These are phyloP conservation scores for Rugonectria rugulosa DNA, from an alignment of 2,329 filamentous ascomycete genomes.

Conservation along the genomic window DNA sequence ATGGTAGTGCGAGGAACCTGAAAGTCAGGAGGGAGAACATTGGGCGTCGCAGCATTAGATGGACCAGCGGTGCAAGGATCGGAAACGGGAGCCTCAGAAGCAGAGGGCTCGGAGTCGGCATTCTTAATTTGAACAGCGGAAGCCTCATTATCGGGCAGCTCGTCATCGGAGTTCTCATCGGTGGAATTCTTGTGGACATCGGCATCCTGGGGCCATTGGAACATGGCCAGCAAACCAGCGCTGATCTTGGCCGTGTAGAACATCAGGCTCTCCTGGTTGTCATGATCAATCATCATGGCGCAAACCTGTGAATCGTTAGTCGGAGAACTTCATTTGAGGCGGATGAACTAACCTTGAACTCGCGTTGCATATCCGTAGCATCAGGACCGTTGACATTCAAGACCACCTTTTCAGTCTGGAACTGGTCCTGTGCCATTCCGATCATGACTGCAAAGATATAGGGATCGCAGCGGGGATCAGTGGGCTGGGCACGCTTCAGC, in stretches of 20 bases:
- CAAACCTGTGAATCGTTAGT: conserved; percentile 29
- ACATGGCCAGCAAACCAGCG: conserved; percentile 31
- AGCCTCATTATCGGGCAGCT: conserved; percentile 19
- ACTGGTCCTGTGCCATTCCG: conserved; percentile 33
- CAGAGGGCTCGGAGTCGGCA: too few species aligned
- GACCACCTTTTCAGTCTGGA: conserved; percentile 25
- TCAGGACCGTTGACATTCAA: background rate
- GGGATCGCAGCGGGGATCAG: conserved; percentile 31
- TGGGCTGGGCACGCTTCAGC: conserved; percentile 30
- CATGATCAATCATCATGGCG: conserved; percentile 28
- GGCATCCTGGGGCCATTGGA: conserved; percentile 30
- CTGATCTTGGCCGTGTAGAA: conserved; percentile 32
- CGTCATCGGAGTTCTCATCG: background rate
- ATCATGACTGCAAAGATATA: conserved; percentile 36
- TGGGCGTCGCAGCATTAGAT: too few species aligned
- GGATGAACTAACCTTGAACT: conserved; percentile 34
- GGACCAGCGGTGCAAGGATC: too few species aligned
- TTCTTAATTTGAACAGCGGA: conserved; percentile 24
- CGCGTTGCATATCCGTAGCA: background rate
- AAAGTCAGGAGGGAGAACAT: too few species aligned
- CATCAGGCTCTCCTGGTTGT: conserved; percentile 27
- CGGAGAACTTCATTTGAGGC: too few species aligned
- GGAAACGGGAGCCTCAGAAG: too few species aligned
- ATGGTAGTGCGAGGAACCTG: too few species aligned
- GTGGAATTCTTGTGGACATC: conserved; percentile 2